Evolutionary conservation across 2,329 filamentous ascomycete species (phyloP), one percentile per base, ranked within the genome.

Genomic region (Aspergillus latus): DNA sequence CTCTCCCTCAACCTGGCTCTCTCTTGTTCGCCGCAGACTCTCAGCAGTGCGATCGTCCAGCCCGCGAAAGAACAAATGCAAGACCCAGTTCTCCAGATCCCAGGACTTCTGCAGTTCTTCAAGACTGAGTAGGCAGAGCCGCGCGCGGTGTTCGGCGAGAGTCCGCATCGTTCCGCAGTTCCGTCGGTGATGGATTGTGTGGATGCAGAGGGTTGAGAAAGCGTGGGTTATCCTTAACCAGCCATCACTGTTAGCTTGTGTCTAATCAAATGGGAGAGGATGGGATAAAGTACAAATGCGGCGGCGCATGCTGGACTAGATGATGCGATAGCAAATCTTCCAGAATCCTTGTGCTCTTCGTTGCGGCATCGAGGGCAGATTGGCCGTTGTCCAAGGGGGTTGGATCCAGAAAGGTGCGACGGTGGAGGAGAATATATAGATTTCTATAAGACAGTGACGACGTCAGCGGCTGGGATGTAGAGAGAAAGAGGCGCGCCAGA

Each of bases 21-120:
- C n/a, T 16, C 39, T 21, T 13, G n/a, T 3, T 13, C 39, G 44
- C 26, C 68, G 64, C 16, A 80, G 64, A 13, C 72, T 69, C 8
- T 69, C 70, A 2, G 77, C 77, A 0, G 75, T 80, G 16, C 74
- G 71, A 47, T 75, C 72, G 58, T 81, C 79, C 1, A 79, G 62
- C 44, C 77, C 79, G 5, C 78, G 76, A 32, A 80, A 78, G 57
- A 81, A 81, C 0, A 80, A 64, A 57, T 80, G 72, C 2, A 80
- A 62, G 0, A 80, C 74, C 75, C 76, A 78, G 52, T 80, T 80
- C 11, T 77, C 77, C 7, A 80, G 64, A 48, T 80, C 77, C 79
- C 78, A 81, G 0, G 75, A 77, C 51, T 76, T 77, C 54, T 80
- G 79, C 7, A 81, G 62, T 57, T 81, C 79, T 49, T 78, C 73